Base-by-base conservation (phyloP, 1,284 basidiomycete species). In the Moniliella sp. region DNA sequence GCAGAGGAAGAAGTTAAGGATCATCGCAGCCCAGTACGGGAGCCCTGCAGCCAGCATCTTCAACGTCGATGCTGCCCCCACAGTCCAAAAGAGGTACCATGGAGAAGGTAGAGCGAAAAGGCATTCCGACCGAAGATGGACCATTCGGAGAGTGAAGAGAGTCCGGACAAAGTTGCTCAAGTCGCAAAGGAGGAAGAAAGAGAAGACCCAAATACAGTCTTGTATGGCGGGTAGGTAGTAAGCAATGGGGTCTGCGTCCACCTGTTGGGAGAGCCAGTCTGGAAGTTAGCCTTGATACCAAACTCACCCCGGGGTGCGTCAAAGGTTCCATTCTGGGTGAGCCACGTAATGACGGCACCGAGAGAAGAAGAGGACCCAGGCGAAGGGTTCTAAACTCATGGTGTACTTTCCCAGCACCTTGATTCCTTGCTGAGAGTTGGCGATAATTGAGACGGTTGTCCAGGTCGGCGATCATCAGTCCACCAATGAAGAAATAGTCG, bases 401-500 rank as follows among this genome's bases (percentile, higher is more conserved):
- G n/a, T n/a, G n/a, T n/a, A n/a, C n/a, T n/a, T n/a, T n/a, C n/a
- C n/a, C n/a, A n/a, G n/a, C n/a, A n/a, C n/a, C n/a, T n/a, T n/a
- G n/a, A n/a, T n/a, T n/a, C n/a, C n/a, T n/a, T n/a, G n/a, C n/a
- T n/a, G n/a, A n/a, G n/a, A n/a, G n/a, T 7, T 29, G 40, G 28
- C 49, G 45, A 38, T 53, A 53, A 29, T 50, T 44, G 35, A 53
- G 37, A 35, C 44, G 46, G 36, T 39, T 43, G 31, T 53, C 50
- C 18, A 47, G 35, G 30, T 53, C 50, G 23, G 48, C 47, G 9
- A 53, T 31, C 4, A 51, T 42, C 14, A 53, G 34, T 32, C 50
- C 50, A 5, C 46, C 38, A 39, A 53, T 49, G 37, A 53, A 51
- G 42, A 51, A 53, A 23, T 47, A 39, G 23, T 51, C 50, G 43